Base-by-base conservation (phyloP, 495 filamentous ascomycete genomes). In the Xeromyces bisporus region DNA sequence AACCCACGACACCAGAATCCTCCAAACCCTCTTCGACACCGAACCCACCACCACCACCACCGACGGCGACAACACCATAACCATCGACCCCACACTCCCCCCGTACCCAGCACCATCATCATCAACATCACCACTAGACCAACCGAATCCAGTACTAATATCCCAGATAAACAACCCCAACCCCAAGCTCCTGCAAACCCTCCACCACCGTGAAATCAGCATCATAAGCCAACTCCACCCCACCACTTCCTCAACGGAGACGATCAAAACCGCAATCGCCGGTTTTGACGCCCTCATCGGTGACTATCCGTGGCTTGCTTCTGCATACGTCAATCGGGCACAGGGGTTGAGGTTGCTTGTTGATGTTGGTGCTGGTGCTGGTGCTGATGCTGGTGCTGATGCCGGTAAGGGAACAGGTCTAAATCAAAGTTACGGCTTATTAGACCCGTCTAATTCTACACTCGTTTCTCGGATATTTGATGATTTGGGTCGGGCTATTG, bases 11-110 rank as follows among this genome's bases (percentile, higher is more conserved):
- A 50, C 71, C 36, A 64, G 71, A 20, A 70, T 87, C 37, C 71
- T 89, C 25, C 60, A 74, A 41, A 76, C 79, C 32, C 75, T 92
- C 49, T 83, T 79, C 43, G 80, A 89, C 39, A 75, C 78, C 8
- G 82, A 86, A 46, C 65, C 71, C 18, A 68, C 75, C 13, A 71
- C 77, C 1, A 58, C 58, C 2, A 15, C 34, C 15, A 42, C 57
- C 7, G 44, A 60, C 1, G 50, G n/a, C n/a, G n/a, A n/a, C n/a
- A n/a, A n/a, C n/a, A n/a, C 57, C 0, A 47, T 73, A 14, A 52
- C 58, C 17, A 58, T 85, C 23, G 67, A 77, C 40, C 3, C 57
- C 1, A 54, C 54, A 1, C 62, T 82, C 8, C 70, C 77, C 7
- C 55, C 66, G 23, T 71, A 77, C 46, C 75, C 79, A 1, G 18